A percentile compares a stretch with the other conserved stretches of the same genome.
Evolutionary conservation across 2,329 filamentous ascomycete genomes (phyloP).

Genomic region (Ophiostoma triangulosporum): DNA sequence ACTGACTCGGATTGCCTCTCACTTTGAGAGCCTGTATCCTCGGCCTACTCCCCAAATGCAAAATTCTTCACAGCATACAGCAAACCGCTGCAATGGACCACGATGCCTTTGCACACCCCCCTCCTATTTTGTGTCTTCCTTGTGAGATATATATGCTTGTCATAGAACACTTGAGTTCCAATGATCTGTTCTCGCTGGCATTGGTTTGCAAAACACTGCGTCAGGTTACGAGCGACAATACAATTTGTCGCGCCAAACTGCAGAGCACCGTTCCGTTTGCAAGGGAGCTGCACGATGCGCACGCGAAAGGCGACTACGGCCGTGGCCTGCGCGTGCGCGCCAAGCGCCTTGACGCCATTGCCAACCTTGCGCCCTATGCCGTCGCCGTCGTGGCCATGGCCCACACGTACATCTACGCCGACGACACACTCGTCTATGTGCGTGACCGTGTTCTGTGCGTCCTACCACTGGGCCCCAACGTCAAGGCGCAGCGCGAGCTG

Average conservation of each 20-base stretch:
- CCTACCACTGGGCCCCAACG: slow-evolving; percentile 36
- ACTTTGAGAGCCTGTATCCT: no score
- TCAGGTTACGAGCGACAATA: neutral
- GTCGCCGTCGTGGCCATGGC: slow-evolving; percentile 45
- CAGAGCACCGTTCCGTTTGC: slow-evolving; percentile 1
- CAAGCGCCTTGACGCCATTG: slow-evolving; percentile 46
- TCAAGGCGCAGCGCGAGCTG: slow-evolving; percentile 33
- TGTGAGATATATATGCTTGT: no score
- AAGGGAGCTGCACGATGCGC: neutral
- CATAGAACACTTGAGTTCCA: no score
- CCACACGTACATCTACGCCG: slow-evolving; percentile 36
- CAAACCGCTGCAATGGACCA: no score
- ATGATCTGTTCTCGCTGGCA: neutral
- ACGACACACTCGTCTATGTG: slow-evolving; percentile 53
- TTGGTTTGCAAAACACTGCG: neutral
- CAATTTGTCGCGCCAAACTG: slow-evolving; percentile 10
- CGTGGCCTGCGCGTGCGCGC: slow-evolving; percentile 44
- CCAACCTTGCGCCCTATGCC: slow-evolving; percentile 47
- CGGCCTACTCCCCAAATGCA: no score
- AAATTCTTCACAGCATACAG: no score
- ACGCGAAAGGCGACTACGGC: slow-evolving; percentile 26
- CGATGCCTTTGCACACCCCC: no score
- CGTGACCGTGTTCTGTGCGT: slow-evolving; percentile 37
- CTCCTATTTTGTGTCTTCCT: no score
- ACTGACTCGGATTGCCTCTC: no score